Evolutionary conservation across 2,329 filamentous ascomycete species (phyloP), one percentile per base, ranked within the genome.

Genomic region (Apiospora sp.): DNA sequence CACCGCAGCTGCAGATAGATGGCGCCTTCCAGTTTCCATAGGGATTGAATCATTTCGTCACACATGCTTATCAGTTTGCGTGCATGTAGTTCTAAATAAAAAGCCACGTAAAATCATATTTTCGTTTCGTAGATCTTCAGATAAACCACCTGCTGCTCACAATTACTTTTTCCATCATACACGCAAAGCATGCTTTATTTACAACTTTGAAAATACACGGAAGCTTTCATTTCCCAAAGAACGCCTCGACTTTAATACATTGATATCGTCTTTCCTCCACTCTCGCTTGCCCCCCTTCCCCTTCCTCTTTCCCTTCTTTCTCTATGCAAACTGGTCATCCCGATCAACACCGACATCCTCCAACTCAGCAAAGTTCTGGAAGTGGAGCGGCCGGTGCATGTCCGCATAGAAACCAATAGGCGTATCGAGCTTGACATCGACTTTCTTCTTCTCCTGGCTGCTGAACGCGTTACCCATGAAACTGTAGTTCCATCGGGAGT

Each of bases 301-400:
- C n/a, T 41, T 58, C 46, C 49, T 14, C n/a, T 44, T 14, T 41
- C 51, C 87, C 4, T 30, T 30, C 27, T 30, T 30, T 30, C 27
- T 30, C 27, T 89, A 98, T 78, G 94, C 96, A 86, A 99, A 97
- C 82, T 95, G 96, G 85, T 99, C 96, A 75, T 91, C 91, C 79
- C 95, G 89, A 83, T 99, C 96, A 67, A 98, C 95, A 91, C 95
- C 97, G 58, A 97, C 93, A 83, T 99, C 96, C 85, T 99, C 96
- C 81, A 99, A 84, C 86, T 99, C 96, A 0, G 95, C 94, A 84
- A 99, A 99, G 83, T 95, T 98, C 82, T 96, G 93, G 89, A 99
- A 99, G 85, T 99, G 96, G 72, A 98, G 86, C 22, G 96, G 95
- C 37, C 96, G 91, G 83, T 99, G 97, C 78, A 95, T 89, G 78